phyloP scores from a whole-genome alignment of 345 rosid species.

The Populus tremula region DNA sequence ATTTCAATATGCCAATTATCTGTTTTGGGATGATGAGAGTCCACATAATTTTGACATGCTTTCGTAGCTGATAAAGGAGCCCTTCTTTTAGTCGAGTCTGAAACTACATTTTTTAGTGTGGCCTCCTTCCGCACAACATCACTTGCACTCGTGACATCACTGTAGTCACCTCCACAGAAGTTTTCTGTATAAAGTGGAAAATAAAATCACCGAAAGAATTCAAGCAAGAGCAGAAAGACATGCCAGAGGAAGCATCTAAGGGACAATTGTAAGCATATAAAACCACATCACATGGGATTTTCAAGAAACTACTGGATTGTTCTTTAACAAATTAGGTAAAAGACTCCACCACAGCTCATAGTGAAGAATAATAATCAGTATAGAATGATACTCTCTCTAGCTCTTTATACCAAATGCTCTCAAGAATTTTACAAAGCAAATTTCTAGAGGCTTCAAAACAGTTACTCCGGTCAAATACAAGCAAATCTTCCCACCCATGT shows the following conservation, averaged over 20 bases:
- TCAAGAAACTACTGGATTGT: background rate
- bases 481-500: background rate
- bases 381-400: too few relatives aligned
- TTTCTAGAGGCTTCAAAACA: background rate
- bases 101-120: constrained; percentile 38
- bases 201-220: constrained; percentile 7
- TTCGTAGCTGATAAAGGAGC: constrained; percentile 53
- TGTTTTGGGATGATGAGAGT: constrained; percentile 44
- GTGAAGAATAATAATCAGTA: too few relatives aligned
- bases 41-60: constrained; percentile 40
- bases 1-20: constrained; percentile 81
- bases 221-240: constrained; percentile 4
- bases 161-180: constrained; percentile 51
- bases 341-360: background rate
- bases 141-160: constrained; percentile 52
- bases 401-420: background rate
- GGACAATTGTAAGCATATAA: background rate
- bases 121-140: constrained; percentile 49
- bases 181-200: constrained; percentile 46
- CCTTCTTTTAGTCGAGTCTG: constrained; percentile 48
- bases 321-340: background rate
- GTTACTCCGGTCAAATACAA: background rate
- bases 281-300: background rate
- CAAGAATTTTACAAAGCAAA: background rate
- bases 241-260: background rate